Conservation (phyloP, 768 basidiomycete genomes). For the Pleurotus giganteus region DNA sequence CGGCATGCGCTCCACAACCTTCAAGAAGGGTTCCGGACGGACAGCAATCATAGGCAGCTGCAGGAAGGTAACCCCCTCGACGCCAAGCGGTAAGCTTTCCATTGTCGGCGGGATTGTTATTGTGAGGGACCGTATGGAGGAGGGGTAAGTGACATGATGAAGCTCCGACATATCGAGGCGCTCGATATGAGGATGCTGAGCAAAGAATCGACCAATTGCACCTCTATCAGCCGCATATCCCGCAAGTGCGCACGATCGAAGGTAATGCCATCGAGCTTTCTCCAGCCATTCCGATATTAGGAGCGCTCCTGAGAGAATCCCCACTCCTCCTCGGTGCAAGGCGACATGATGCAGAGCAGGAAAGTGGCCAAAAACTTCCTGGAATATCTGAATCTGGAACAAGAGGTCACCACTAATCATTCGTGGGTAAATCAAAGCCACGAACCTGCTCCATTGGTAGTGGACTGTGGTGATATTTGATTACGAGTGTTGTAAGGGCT, state of each 20-base stretch:
- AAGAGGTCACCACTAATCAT: background rate
- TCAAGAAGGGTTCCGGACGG: background rate
- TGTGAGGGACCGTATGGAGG: background rate
- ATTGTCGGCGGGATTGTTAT: background rate
- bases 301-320: background rate
- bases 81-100: background rate
- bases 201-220: background rate
- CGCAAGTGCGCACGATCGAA: background rate
- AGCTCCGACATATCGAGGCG: background rate
- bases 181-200: background rate
- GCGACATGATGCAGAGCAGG: background rate
- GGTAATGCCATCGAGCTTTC: background rate
- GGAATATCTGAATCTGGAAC: background rate
- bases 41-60: background rate
- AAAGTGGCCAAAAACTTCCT: background rate
- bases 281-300: background rate
- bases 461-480: background rate
- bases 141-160: background rate
- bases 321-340: background rate
- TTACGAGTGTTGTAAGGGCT: background rate
- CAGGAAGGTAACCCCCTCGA: background rate
- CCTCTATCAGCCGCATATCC: background rate
- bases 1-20: background rate
- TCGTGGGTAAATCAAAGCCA: background rate
- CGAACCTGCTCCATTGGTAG: background rate